Percentiles rank a stretch among this genome's conserved stretches.
phyloP scores from a whole-genome alignment of 805 yeast genomes.

The Saccharomycopsis guyanensis region DNA sequence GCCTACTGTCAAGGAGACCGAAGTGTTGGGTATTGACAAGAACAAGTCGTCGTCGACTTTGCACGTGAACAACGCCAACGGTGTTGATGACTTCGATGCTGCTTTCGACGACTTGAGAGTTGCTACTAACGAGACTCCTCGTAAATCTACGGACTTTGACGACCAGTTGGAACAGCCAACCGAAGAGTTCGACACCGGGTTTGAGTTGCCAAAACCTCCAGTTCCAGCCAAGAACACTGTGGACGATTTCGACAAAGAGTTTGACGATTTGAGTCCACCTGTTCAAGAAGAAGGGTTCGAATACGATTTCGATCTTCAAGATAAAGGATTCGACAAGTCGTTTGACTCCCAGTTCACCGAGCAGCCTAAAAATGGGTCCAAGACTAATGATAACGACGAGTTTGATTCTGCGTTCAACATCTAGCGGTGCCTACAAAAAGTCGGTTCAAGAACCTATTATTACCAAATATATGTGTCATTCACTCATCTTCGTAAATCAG shows the following conservation, averaged over 20 bases:
- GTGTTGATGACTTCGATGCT: constrained; percentile 21
- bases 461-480: no score
- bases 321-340: background rate
- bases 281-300: constrained; percentile 7
- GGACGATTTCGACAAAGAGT: constrained; percentile 9
- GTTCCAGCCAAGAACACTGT: background rate
- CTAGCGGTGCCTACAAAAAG: no score
- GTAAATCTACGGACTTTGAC: constrained; percentile 4
- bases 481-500: background rate
- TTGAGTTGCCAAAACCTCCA: background rate
- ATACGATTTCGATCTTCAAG: constrained; percentile 13
- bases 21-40: background rate
- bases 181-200: background rate
- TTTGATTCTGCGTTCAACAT: constrained; percentile 20
- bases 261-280: constrained; percentile 21
- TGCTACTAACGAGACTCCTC: constrained; percentile 25
- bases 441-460: no score
- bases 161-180: background rate
- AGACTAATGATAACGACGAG: constrained; percentile 19
- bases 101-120: constrained; percentile 23
- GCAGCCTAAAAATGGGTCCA: background rate
- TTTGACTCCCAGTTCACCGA: constrained; percentile 9
- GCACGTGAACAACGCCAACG: constrained; percentile 17
- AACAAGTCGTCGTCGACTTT: constrained; percentile 8
- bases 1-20: background rate